phyloP scores from a whole-genome alignment of 495 filamentous ascomycete species.

The Oidiodendron maius region DNA sequence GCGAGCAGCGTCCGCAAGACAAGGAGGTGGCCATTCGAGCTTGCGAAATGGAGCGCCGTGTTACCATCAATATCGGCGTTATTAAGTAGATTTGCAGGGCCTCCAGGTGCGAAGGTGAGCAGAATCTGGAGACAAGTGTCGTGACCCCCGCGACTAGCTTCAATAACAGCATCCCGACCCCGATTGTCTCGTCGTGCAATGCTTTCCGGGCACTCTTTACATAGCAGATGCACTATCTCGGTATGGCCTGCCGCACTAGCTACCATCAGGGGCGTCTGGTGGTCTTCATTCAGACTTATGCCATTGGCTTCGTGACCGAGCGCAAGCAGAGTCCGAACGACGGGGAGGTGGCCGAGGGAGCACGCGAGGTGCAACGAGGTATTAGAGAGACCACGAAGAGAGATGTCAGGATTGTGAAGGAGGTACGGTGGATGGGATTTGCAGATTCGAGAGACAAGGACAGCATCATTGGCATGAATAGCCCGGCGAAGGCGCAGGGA shows the following conservation, averaged over 20 bases:
- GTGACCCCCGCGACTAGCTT: slow-evolving; percentile 47
- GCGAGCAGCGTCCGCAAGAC: slow-evolving; percentile 65
- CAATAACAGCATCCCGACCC: slow-evolving; percentile 53
- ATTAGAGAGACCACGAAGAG: slow-evolving; percentile 48
- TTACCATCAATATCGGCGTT: slow-evolving; percentile 61
- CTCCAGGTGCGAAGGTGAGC: slow-evolving; percentile 43
- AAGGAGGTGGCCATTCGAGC: slow-evolving; percentile 62
- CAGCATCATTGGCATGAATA: slow-evolving; percentile 63
- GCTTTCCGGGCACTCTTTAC: slow-evolving; percentile 30
- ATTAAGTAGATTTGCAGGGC: slow-evolving; percentile 29
- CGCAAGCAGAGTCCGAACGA: slow-evolving; percentile 49
- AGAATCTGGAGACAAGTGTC: slow-evolving; percentile 56
- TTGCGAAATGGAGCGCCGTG: slow-evolving; percentile 68
- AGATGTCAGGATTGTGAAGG: slow-evolving; percentile 63
- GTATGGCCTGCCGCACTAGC: slow-evolving; percentile 52
- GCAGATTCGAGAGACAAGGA: slow-evolving; percentile 68
- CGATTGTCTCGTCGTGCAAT: slow-evolving; percentile 49
- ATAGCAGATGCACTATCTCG: slow-evolving; percentile 54
- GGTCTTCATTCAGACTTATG: slow-evolving; percentile 61
- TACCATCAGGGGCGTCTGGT: slow-evolving; percentile 66
- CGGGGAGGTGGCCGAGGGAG: slow-evolving; percentile 55
- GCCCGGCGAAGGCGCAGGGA: slow-evolving; percentile 64
- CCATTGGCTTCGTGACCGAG: slow-evolving; percentile 50
- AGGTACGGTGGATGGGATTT: slow-evolving; percentile 52
- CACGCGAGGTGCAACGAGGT: slow-evolving; percentile 75